Evolutionary conservation across 2,329 filamentous ascomycete genomes (phyloP).

Genomic region (Penicillium psychrosexuale): DNA sequence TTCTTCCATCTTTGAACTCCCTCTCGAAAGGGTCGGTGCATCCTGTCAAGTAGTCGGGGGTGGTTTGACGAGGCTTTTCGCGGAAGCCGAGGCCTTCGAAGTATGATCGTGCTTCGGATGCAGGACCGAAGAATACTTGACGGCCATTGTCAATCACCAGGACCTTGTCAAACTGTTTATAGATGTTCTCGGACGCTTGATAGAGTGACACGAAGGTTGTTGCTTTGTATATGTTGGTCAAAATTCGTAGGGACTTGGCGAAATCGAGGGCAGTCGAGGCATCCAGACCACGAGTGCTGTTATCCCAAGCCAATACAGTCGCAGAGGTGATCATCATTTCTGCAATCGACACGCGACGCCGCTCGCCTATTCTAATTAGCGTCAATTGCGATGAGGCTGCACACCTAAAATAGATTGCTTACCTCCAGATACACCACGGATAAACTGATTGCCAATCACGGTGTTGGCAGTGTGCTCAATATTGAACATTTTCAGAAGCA

Average conservation of each 20-base stretch:
- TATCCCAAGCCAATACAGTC: slow-evolving; percentile 72
- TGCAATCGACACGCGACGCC: slow-evolving; percentile 76
- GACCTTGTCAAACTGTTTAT: slow-evolving; percentile 77
- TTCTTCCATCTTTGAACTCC: slow-evolving; percentile 67
- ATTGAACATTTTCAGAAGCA: slow-evolving; percentile 86
- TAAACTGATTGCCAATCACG: slow-evolving; percentile 76
- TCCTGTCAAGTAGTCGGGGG: slow-evolving; percentile 75
- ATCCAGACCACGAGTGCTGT: slow-evolving; percentile 67
- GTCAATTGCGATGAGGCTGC: background rate
- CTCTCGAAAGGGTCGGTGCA: slow-evolving; percentile 83
- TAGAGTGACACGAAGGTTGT: slow-evolving; percentile 85
- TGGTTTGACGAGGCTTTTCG: slow-evolving; percentile 72
- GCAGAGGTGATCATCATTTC: slow-evolving; percentile 77
- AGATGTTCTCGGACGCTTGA: slow-evolving; percentile 80
- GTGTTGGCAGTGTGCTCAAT: slow-evolving; percentile 86
- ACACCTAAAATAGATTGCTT: background rate
- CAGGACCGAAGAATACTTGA: slow-evolving; percentile 72
- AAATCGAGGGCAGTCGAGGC: slow-evolving; percentile 67
- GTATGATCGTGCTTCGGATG: slow-evolving; percentile 65
- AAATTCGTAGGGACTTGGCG: slow-evolving; percentile 67
- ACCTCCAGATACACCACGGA: slow-evolving; percentile 70
- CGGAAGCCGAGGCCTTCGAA: slow-evolving; percentile 75
- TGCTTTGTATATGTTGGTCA: slow-evolving; percentile 80
- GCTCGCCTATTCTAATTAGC: slow-evolving; percentile 53
- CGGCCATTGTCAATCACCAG: slow-evolving; percentile 73